These are phyloP conservation scores for Barnettozyma salicaria DNA, from an alignment of 805 yeast species.

Conservation along the genomic window DNA sequence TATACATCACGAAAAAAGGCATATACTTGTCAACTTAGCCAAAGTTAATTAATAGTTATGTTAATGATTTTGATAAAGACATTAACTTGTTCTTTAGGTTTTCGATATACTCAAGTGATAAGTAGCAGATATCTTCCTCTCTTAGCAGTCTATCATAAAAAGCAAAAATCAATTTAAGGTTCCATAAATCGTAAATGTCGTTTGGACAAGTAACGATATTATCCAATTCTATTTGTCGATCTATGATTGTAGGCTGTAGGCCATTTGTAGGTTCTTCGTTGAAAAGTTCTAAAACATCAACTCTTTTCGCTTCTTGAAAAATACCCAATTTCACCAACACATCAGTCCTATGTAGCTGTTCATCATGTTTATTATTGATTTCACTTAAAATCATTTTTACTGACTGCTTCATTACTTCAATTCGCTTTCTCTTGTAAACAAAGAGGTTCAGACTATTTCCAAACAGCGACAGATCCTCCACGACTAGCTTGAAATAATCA, in stretches of 20 bases:
- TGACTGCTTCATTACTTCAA: constrained; percentile 30
- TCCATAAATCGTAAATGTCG: constrained; percentile 54
- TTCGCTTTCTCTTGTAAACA: constrained; percentile 39
- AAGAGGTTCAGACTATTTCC: constrained; percentile 31
- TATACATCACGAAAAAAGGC: too few species aligned
- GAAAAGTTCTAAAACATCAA: constrained; percentile 15
- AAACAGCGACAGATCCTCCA: constrained; percentile 33
- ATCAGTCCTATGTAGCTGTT: constrained; percentile 3
- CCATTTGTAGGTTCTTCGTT: constrained; percentile 13
- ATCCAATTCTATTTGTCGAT: constrained; percentile 48
- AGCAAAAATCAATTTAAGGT: constrained; percentile 53
- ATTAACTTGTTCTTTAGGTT: constrained; percentile 41
- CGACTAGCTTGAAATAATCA: constrained; percentile 46
- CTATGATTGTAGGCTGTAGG: constrained; percentile 42
- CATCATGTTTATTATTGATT: constrained; percentile 18
- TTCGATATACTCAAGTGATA: constrained; percentile 48
- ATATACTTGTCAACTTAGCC: neutral
- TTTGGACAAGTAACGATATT: constrained; percentile 37
- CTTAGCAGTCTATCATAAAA: constrained; percentile 43
- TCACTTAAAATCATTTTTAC: constrained; percentile 25
- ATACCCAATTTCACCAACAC: constrained; percentile 13
- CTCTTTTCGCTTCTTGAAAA: constrained; percentile 15
- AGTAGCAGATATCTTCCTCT: constrained; percentile 33
- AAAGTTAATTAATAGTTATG: neutral
- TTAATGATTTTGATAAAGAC: constrained; percentile 12